These are phyloP conservation scores for Debaryomycetaceae sp. DNA, from an alignment of 1,139 yeast genomes.

Conservation along the genomic window DNA sequence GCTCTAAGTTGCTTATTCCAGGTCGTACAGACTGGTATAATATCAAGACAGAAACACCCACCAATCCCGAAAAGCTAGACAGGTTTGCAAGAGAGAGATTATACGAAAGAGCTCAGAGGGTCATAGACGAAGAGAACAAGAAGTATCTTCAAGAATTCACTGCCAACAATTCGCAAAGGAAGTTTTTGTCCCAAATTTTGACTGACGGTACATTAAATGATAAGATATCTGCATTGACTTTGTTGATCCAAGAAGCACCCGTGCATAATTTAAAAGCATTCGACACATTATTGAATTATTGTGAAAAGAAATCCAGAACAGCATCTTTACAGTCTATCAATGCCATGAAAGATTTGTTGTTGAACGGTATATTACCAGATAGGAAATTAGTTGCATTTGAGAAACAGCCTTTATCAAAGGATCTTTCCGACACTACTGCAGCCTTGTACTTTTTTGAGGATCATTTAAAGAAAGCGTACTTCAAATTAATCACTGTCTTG, in stretches of 20 bases:
- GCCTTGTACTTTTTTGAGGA: constrained; percentile 87
- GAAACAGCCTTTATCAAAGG: constrained; percentile 62
- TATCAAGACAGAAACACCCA: constrained; percentile 29
- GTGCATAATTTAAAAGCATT: constrained; percentile 82
- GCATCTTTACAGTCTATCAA: constrained; percentile 89
- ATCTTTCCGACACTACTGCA: constrained; percentile 49
- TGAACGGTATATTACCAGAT: constrained; percentile 79
- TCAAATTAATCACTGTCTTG: constrained; percentile 64
- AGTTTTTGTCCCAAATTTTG: constrained; percentile 84
- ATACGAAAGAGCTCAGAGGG: constrained; percentile 60
- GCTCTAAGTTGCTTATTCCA: constrained; percentile 57
- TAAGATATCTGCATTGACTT: constrained; percentile 91
- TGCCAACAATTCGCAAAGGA: constrained; percentile 77
- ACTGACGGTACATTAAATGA: constrained; percentile 93
- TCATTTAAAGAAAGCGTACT: constrained; percentile 72
- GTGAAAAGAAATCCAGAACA: constrained; percentile 90
- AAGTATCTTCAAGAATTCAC: constrained; percentile 73
- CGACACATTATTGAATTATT: constrained; percentile 70
- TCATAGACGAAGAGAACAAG: constrained; percentile 69
- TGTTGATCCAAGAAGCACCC: constrained; percentile 93
- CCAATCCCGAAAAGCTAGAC: constrained; percentile 40
- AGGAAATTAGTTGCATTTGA: constrained; percentile 78
- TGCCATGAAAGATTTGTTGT: constrained; percentile 83
- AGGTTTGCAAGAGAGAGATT: constrained; percentile 54
- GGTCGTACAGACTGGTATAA: constrained; percentile 79